Base-by-base conservation (phyloP, 495 filamentous ascomycete genomes). In the Trichoderma parareesei region DNA sequence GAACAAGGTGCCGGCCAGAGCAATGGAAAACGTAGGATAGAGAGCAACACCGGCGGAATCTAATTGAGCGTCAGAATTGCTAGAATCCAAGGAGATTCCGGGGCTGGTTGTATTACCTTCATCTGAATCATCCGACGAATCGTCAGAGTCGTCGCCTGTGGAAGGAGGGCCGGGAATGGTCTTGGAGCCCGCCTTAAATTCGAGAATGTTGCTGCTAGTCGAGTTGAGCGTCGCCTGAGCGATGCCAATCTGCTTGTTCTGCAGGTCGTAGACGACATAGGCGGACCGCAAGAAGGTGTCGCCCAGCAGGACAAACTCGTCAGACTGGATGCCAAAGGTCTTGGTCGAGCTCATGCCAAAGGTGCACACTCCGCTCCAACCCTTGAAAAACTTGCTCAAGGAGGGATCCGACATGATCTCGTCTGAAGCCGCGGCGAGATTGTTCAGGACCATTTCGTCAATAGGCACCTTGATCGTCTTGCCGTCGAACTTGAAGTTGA, bases 231-330 rank as follows among this genome's bases (percentile, higher is more conserved):
- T 89, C 16, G 93, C 92, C 70, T 92, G 90, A 7, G 91, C 94
- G 35, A 98, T 75, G 16, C 85, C 90, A 65, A 98, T 90, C 76
- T 93, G 79, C 74, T 93, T 88, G 72, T 93, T 92, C 13, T 77
- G 77, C 10, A 97, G 80, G 69, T 97, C 93, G 71, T 94, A 97
- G 0, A 98, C 94, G 38, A 97, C 90, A 70, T 98, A 98, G 2
- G 93, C 91, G 64, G 86, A 90, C 62, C 94, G 87, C 18, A 98
- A 78, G 78, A 98, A 98, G 2, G 92, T 97, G 74, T 97, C 93
- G 37, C 94, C 94, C 1, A 84, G 77, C 2, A 84, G 71, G 43
- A 76, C 74, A 53, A 72, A 76, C 38, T 69, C 35, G 43, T 46
- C 48, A 10, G 14, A 35, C 8, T 37, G 16, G 41, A 72, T 66